Percentiles rank a stretch among this genome's conserved stretches.
Conservation (phyloP, 495 filamentous ascomycete species). For the Talaromyces liani region DNA sequence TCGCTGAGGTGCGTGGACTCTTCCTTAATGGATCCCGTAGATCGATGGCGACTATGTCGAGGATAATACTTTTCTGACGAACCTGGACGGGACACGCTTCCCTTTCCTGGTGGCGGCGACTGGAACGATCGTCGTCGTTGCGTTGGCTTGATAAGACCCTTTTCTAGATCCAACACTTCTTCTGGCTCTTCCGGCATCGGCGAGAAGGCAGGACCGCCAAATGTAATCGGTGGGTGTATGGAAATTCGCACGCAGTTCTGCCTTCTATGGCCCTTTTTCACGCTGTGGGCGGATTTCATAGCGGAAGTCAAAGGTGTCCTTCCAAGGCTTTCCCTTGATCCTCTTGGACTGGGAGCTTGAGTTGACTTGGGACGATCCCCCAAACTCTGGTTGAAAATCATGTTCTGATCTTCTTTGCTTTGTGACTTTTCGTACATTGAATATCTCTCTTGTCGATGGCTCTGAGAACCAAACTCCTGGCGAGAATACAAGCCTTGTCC, state of each 20-base stretch:
- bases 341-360: conserved; percentile 1
- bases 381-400: conserved; percentile 3
- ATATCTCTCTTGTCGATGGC: conserved; percentile 14
- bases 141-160: neutral
- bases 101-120: neutral
- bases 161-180: conserved; percentile 27
- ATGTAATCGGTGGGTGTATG: conserved; percentile 34
- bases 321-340: neutral
- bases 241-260: conserved; percentile 46
- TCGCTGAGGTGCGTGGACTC: conserved; percentile 12
- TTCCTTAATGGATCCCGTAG: conserved; percentile 7
- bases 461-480: conserved; percentile 7
- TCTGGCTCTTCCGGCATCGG: conserved; percentile 32
- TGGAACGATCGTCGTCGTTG: neutral
- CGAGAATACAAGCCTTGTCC: conserved; percentile 9
- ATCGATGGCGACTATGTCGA: conserved; percentile 7
- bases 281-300: conserved; percentile 27
- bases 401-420: conserved; percentile 11
- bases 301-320: conserved; percentile 27
- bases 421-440: conserved; percentile 19
- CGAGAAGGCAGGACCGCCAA: conserved; percentile 27
- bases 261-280: conserved; percentile 36
- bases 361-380: conserved; percentile 4
- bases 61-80: neutral
- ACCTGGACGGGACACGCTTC: neutral